Percentiles rank a stretch among this genome's conserved stretches.
phyloP scores from a whole-genome alignment of 2,329 filamentous ascomycete genomes.

The Zarea fungicola region DNA sequence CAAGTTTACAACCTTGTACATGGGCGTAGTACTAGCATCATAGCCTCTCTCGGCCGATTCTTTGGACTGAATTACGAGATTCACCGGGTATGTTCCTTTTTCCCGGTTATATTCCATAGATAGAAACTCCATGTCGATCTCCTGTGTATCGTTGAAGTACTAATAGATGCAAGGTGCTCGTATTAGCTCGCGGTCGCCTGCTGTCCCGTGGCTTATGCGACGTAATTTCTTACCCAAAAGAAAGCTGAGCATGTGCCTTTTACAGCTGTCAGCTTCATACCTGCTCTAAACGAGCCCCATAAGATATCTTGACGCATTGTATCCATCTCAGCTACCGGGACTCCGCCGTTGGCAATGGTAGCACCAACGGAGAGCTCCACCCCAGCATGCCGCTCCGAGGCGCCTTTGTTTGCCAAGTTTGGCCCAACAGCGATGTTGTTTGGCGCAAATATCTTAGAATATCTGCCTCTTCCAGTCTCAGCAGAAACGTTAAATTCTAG shows the following conservation, averaged over 20 bases:
- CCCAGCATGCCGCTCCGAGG: slow-evolving; percentile 42
- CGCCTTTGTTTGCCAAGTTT: slow-evolving; percentile 30
- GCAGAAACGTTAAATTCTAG: slow-evolving; percentile 63
- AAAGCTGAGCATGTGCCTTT: slow-evolving; percentile 71
- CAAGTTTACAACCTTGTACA: slow-evolving; percentile 53
- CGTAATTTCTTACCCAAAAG: slow-evolving; percentile 58
- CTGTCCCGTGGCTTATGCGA: slow-evolving; percentile 3
- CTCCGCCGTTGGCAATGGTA: slow-evolving; percentile 41
- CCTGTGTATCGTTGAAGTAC: slow-evolving; percentile 74
- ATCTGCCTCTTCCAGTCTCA: slow-evolving; percentile 54
- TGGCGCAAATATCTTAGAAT: slow-evolving; percentile 57
- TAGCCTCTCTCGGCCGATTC: slow-evolving; percentile 54
- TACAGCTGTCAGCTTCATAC: slow-evolving; percentile 57
- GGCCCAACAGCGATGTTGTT: slow-evolving; percentile 48
- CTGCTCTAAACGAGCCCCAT: slow-evolving; percentile 65
- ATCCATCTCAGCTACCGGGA: slow-evolving; percentile 61
- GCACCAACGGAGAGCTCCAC: slow-evolving; percentile 52
- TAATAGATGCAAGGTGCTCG: slow-evolving; percentile 27
- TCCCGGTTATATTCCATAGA: slow-evolving; percentile 55
- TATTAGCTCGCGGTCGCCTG: not conserved
- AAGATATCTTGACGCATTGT: slow-evolving; percentile 55
- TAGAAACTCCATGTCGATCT: slow-evolving; percentile 78
- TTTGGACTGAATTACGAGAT: slow-evolving; percentile 69
- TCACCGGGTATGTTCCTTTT: slow-evolving; percentile 53
- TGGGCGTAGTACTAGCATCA: slow-evolving; percentile 55